Evolutionary conservation across 2,329 filamentous ascomycete species (phyloP).

Genomic region (Chalaropsis ovoidea): DNA sequence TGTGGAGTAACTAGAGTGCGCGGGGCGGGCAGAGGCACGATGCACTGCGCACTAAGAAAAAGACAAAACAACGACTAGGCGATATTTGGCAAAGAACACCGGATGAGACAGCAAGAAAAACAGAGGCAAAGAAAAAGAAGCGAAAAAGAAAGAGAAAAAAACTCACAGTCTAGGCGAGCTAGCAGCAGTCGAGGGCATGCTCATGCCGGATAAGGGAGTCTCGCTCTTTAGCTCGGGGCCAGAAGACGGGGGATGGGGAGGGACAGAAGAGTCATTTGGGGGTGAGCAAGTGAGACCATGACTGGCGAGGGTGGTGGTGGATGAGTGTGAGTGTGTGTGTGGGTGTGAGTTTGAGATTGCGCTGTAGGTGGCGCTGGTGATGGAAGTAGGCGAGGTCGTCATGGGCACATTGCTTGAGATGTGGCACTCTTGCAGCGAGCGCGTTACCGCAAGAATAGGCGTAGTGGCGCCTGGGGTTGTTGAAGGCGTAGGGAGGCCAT

Average conservation of each 20-base stretch:
- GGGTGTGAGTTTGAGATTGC: conserved; percentile 32
- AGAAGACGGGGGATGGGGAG: conserved; percentile 16
- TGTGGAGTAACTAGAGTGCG: background rate
- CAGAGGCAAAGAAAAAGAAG: background rate
- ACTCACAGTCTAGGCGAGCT: conserved; percentile 50
- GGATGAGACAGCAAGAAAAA: conserved; percentile 18
- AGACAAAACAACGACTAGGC: background rate
- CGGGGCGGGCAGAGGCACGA: background rate
- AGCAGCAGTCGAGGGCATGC: conserved; percentile 49
- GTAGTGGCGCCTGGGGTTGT: conserved; percentile 28
- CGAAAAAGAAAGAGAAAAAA: conserved; percentile 20
- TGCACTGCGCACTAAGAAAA: background rate
- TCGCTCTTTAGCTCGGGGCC: conserved; percentile 31
- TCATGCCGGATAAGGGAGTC: conserved; percentile 47
- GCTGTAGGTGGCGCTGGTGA: conserved; percentile 36
- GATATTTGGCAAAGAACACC: conserved; percentile 12
- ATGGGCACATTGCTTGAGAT: conserved; percentile 30
- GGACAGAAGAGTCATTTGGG: background rate
- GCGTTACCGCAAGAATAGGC: conserved; percentile 27
- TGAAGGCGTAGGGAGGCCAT: conserved; percentile 28
- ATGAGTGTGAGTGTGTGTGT: no score
- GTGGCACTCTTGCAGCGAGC: conserved; percentile 30
- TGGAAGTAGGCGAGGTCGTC: conserved; percentile 32
- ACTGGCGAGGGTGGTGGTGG: conserved; percentile 26
- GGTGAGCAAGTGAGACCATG: background rate